phyloP scores from a whole-genome alignment of 2,329 filamentous ascomycete species.

The Colletotrichum graminicola region DNA sequence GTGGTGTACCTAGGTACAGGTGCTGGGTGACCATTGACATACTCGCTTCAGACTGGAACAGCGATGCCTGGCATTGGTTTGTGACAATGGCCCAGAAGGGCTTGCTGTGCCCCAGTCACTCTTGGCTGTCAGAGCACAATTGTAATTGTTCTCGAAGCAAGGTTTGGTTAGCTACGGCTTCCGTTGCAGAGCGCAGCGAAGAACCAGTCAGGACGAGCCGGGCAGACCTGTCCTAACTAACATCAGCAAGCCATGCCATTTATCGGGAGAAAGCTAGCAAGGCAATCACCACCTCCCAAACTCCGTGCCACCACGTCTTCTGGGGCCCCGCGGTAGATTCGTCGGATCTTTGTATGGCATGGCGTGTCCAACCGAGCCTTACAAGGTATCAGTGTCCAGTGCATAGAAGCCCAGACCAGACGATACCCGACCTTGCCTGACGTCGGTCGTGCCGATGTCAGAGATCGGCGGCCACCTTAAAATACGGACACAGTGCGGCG shows the following conservation, averaged over 20 bases:
- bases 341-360: neutral
- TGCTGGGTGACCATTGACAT: slow-evolving; percentile 9
- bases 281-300: too few relatives aligned
- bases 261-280: neutral
- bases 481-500: slow-evolving; percentile 29
- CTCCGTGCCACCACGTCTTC: neutral
- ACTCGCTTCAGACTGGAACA: neutral
- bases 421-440: neutral
- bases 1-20: too few relatives aligned
- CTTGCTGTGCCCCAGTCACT: neutral
- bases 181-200: slow-evolving; percentile 8
- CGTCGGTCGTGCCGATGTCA: slow-evolving; percentile 5
- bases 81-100: neutral
- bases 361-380: neutral
- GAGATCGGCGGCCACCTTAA: slow-evolving; percentile 32
- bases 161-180: slow-evolving; percentile 15
- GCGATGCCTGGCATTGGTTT: neutral
- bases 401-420: slow-evolving; percentile 9
- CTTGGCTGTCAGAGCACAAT: neutral
- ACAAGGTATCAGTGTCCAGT: slow-evolving; percentile 5
- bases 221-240: neutral
- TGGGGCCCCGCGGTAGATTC: neutral
- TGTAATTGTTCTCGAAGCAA: slow-evolving; percentile 2
- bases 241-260: too few relatives aligned
- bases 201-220: neutral